Conservation (phyloP, 2,329 filamentous ascomycete genomes). For the Elsinoe ampelina region DNA sequence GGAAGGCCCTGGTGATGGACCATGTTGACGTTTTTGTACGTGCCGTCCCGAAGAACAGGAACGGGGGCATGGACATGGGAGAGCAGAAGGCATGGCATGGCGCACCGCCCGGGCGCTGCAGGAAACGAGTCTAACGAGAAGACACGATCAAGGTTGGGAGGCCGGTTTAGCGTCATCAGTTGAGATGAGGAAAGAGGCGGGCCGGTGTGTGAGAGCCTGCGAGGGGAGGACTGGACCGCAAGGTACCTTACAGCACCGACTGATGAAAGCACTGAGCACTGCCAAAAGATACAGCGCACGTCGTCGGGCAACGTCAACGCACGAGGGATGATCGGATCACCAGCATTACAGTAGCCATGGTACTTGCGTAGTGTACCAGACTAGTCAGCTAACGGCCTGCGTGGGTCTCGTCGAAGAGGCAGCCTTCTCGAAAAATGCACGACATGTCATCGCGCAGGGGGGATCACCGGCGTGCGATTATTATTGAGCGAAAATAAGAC, state of each 20-base stretch:
- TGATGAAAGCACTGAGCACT: background rate
- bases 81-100: background rate
- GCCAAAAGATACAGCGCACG: background rate
- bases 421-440: background rate
- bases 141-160: background rate
- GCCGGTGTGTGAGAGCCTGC: background rate
- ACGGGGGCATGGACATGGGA: background rate
- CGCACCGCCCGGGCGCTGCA: background rate
- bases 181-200: conserved; percentile 1
- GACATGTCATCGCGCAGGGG: background rate
- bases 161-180: background rate
- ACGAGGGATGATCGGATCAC: conserved; percentile 3
- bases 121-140: background rate
- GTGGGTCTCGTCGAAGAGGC: background rate
- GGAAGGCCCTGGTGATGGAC: conserved; percentile 8
- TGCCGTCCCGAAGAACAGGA: conserved; percentile 14
- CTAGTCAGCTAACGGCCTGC: background rate
- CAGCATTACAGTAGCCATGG: background rate
- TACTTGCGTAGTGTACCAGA: too few species aligned
- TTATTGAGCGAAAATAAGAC: background rate
- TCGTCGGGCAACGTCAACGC: background rate
- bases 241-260: too few species aligned
- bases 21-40: conserved; percentile 10
- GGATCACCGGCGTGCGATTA: background rate
- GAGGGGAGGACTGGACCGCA: background rate